Evolutionary conservation across 495 filamentous ascomycete genomes (phyloP), one percentile per base, ranked within the genome.

Genomic region (Alectoria sarmentosa): DNA sequence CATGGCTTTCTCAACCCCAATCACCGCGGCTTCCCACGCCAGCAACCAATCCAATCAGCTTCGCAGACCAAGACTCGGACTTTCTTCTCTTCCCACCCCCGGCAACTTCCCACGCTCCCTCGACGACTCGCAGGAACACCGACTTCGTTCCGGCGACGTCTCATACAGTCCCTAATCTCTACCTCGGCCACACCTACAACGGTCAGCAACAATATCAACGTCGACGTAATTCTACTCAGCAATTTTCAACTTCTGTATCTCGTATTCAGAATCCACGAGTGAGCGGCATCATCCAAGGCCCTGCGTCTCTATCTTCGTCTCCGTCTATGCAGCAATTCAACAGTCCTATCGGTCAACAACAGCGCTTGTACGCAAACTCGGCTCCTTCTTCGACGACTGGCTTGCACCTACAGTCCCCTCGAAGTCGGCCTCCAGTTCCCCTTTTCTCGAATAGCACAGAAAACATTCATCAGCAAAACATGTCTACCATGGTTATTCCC

Each of bases 1-100:
- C 13, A 72, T 72, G 70, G 67, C 68, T 58, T 72, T 54, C 70
- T 58, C 65, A 70, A 70, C 68, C 68, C 68, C 70, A 69, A 65
- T 70, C 68, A 63, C 52, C 63, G 37, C 63, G 68, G 69, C 67
- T 65, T 44, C 68, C 65, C 63, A 65, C 63, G 63, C 65, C 68
- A 64, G 52, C 44, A 54, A 55, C 39, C 61, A 69, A 60, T 44
- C 54, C 57, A 48, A 58, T 41, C 39, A 21, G 26, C 41, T 61
- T 60, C 42, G 42, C 58, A 44, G 17, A 64, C 63, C 61, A 39
- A 28, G 70, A 69, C 58, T 54, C 60, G 64, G 70, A 72, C 68
- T 70, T 68, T 54, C 68, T 69, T 26, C 70, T 69, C 23, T 72
- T 64, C 60, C 68, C 68, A 19, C 58, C 60, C 55, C 57, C 64